A percentile compares a stretch with the other conserved stretches of the same genome.
Evolutionary conservation across 2,329 filamentous ascomycete genomes (phyloP).

Genomic region (Penicillium frequentans): DNA sequence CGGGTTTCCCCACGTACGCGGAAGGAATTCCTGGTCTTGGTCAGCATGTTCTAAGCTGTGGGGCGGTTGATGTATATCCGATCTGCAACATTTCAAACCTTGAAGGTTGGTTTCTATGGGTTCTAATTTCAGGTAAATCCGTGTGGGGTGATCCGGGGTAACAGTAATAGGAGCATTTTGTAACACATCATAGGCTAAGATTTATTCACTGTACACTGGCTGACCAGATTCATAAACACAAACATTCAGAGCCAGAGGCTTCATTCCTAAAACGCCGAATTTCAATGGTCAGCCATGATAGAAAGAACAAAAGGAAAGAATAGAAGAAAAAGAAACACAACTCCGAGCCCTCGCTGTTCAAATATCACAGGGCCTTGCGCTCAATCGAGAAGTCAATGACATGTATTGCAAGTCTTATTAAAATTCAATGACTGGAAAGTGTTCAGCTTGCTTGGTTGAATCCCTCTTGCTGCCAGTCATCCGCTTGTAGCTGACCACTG

Average conservation of each 20-base stretch:
- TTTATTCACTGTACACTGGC: conserved; percentile 7
- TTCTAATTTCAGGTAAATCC: background rate
- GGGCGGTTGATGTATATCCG: conserved; percentile 17
- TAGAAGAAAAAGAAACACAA: conserved; percentile 8
- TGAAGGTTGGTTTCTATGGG: background rate
- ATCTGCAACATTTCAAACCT: background rate
- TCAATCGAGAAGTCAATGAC: background rate
- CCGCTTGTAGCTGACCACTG: conserved; percentile 40
- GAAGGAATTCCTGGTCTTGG: conserved; percentile 13
- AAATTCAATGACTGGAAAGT: background rate
- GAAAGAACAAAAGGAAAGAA: background rate
- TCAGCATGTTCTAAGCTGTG: conserved; percentile 20
- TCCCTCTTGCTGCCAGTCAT: conserved; percentile 65
- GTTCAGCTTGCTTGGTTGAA: conserved; percentile 38
- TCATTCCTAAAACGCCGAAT: conserved; percentile 10
- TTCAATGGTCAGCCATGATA: conserved; percentile 7
- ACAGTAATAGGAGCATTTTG: background rate
- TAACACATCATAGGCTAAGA: background rate
- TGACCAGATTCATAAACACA: conserved; percentile 2
- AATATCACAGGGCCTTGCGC: conserved; percentile 6
- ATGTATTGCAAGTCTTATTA: background rate
- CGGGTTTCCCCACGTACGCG: conserved; percentile 5
- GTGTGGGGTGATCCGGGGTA: background rate
- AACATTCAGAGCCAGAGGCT: background rate
- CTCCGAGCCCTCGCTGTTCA: conserved; percentile 19